phyloP scores from a whole-genome alignment of 2,329 filamentous ascomycete genomes.

The Trichoderma simmonsii region DNA sequence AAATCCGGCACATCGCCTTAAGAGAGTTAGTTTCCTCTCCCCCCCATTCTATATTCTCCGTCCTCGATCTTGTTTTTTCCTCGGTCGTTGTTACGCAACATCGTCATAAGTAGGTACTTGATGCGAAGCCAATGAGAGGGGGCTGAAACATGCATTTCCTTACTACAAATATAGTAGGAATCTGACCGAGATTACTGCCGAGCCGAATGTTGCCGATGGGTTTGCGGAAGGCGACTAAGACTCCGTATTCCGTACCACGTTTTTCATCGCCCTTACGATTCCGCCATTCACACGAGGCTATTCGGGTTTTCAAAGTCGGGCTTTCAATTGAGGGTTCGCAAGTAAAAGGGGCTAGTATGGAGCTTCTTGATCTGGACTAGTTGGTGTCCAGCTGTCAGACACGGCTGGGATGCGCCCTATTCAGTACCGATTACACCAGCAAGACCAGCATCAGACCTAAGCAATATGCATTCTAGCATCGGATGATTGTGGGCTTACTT shows the following conservation, averaged over 20 bases:
- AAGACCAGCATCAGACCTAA: neutral
- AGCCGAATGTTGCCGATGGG: neutral
- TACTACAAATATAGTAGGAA: neutral
- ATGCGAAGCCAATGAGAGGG: neutral
- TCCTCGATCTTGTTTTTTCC: neutral
- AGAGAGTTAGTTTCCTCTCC: neutral
- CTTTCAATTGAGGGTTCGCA: neutral
- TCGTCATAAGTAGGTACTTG: neutral
- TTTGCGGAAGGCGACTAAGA: neutral
- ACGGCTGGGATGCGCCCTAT: neutral
- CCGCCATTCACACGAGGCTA: neutral
- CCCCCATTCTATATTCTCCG: neutral
- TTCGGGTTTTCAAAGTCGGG: neutral
- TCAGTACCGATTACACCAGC: neutral
- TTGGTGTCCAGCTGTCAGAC: neutral
- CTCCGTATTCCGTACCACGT: neutral
- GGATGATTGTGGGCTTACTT: slow-evolving; percentile 9
- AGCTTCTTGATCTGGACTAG: slow-evolving; percentile 14
- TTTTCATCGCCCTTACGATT: neutral
- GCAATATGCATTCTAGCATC: slow-evolving; percentile 5
- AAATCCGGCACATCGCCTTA: slow-evolving; percentile 7
- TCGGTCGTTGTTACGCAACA: neutral
- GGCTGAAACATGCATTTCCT: neutral
- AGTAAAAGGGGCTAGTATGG: neutral
- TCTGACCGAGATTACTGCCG: slow-evolving; percentile 13